A percentile compares a stretch with the other conserved stretches of the same genome.
Conservation (phyloP, 2,329 filamentous ascomycete species). For the Fusarium heterosporum region DNA sequence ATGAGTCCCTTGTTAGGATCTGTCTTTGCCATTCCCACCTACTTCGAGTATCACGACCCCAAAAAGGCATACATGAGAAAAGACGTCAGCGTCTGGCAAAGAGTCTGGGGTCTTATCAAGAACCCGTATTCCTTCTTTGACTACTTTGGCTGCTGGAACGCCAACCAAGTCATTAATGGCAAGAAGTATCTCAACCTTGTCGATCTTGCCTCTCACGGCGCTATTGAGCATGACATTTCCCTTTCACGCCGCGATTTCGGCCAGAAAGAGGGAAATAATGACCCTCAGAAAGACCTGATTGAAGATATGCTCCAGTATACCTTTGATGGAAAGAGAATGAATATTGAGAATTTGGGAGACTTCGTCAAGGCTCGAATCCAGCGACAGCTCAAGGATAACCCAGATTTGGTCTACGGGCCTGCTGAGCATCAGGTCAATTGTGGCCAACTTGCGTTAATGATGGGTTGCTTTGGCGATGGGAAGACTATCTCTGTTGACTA, state of each 20-base stretch:
- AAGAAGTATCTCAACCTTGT: slow-evolving; percentile 23
- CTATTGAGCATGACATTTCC: slow-evolving; percentile 25
- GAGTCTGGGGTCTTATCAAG: slow-evolving; percentile 15
- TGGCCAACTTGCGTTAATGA: slow-evolving; percentile 19
- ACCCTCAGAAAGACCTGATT: slow-evolving; percentile 13
- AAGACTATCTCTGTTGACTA: slow-evolving; percentile 21
- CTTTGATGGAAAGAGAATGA: not conserved
- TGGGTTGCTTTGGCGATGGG: slow-evolving; percentile 17
- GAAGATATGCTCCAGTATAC: not conserved
- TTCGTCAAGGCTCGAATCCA: slow-evolving; percentile 20
- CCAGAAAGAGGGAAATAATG: slow-evolving; percentile 14
- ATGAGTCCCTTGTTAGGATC: slow-evolving; percentile 22
- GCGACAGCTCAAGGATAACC: slow-evolving; percentile 11
- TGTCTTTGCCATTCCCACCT: slow-evolving; percentile 23
- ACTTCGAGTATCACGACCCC: slow-evolving; percentile 23
- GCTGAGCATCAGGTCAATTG: slow-evolving; percentile 25
- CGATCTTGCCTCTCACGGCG: slow-evolving; percentile 12
- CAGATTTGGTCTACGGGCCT: slow-evolving; percentile 8
- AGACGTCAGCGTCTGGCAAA: slow-evolving; percentile 8
- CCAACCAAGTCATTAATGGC: not conserved
- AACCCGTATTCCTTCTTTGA: slow-evolving; percentile 21
- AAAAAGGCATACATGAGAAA: slow-evolving; percentile 5
- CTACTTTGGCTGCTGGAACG: slow-evolving; percentile 16
- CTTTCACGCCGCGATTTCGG: slow-evolving; percentile 12
- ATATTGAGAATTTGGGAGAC: not conserved